Base-by-base conservation (phyloP, 108 stramenopile species). In the Pseudonitzschia multistriata region DNA sequence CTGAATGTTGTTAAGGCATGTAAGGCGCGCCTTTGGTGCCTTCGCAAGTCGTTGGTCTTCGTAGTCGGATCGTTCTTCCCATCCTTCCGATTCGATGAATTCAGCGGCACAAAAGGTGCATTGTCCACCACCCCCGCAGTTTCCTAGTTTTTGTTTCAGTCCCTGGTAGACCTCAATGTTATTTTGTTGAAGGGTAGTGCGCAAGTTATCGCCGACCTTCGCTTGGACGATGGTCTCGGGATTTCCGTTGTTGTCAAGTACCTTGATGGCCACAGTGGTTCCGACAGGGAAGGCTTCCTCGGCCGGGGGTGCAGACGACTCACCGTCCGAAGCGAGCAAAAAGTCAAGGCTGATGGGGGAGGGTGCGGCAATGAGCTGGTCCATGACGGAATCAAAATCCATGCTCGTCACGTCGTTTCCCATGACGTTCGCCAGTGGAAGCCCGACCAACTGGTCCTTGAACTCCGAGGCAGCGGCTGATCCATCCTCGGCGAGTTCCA, bases 21-120 rank as follows among this genome's bases (percentile, higher is more conserved):
- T 76, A 50, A 92, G 73, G 17, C 91, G 70, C 0, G 81, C 72
- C 22, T 49, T 69, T 7, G 79, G 85, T 11, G 52, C 45, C 66
- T 86, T 89, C 2, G 72, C 77, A 40, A 92, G 69, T 45, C 79
- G 85, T 14, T 62, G 27, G 35, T 73, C 72, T 49, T 92, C 91
- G 62, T 92, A 92, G 14, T 92, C 91, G 35, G 79, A 81, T 45
- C 91, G 68, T 15, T 80, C 71, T 2, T 55, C 79, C 91, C 91
- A 93, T 40, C 87, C 87, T 48, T 83, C 80, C 3, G 59, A 65
- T 6, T 82, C 85, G 11, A 75, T 61, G 14, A 92, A 72, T 37
- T 90, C 89, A 1, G 83, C 83, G 15, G 89, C 89, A 76, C 92
- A 93, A 60, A 87, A 93, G 35, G 85, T 86, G 57, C 88, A 90